These are phyloP conservation scores for Barnettozyma salicaria DNA, from an alignment of 805 yeast genomes.

Conservation along the genomic window DNA sequence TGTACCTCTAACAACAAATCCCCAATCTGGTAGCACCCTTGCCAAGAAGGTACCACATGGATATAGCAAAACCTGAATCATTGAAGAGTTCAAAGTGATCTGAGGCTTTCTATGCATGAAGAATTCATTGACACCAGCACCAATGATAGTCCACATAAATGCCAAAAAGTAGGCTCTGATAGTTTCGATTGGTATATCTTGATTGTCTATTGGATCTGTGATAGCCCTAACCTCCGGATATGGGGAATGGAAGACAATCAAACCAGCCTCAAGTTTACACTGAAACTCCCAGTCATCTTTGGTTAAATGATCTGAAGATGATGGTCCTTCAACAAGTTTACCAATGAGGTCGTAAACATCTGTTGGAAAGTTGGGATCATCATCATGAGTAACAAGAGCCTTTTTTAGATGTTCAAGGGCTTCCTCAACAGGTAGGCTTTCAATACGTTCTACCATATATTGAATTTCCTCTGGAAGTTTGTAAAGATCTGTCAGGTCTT, in stretches of 20 bases:
- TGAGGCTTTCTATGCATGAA: conserved; percentile 51
- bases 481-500: conserved; percentile 16
- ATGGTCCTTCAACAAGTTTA: conserved; percentile 25
- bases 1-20: conserved; percentile 34
- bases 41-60: conserved; percentile 41
- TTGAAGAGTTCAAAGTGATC: conserved; percentile 38
- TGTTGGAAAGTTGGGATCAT: conserved; percentile 43
- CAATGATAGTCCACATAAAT: conserved; percentile 43
- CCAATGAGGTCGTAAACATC: conserved; percentile 22
- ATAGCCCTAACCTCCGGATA: conserved; percentile 66
- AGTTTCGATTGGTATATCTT: conserved; percentile 43
- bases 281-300: conserved; percentile 22
- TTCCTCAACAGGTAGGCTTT: conserved; percentile 22
- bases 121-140: conserved; percentile 50
- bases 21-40: conserved; percentile 39
- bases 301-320: conserved; percentile 16
- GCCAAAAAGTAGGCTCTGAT: conserved; percentile 36
- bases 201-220: conserved; percentile 46
- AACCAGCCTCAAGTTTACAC: conserved; percentile 30
- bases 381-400: conserved; percentile 36
- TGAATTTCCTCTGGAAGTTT: conserved; percentile 19
- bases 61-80: conserved; percentile 41
- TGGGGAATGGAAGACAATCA: conserved; percentile 39
- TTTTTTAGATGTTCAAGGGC: conserved; percentile 26
- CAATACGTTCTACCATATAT: conserved; percentile 35